Conservation (phyloP, 208 protist species). For the Trypanosoma brucei region DNA sequence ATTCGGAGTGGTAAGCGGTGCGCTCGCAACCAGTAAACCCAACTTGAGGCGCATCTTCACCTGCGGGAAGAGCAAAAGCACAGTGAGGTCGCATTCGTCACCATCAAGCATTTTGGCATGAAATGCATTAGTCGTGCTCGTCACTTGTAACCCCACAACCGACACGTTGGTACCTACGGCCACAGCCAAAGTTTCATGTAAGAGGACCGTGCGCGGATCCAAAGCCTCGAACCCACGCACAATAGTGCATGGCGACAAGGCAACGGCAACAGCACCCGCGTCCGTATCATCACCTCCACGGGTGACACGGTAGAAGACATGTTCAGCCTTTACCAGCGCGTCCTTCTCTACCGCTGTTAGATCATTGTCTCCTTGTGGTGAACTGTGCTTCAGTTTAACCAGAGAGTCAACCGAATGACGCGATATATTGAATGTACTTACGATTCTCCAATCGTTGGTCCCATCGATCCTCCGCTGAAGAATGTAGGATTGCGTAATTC, state of each 20-base stretch:
- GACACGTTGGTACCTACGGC: constrained; percentile 46
- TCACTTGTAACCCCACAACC: constrained; percentile 67
- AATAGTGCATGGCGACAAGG: constrained; percentile 71
- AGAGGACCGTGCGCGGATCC: constrained; percentile 62
- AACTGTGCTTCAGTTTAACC: constrained; percentile 35
- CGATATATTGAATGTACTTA: constrained; percentile 55
- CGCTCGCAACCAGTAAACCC: constrained; percentile 32
- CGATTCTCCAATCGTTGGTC: constrained; percentile 33
- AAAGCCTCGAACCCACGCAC: constrained; percentile 82
- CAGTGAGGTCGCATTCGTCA: constrained; percentile 77
- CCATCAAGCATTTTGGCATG: constrained; percentile 83
- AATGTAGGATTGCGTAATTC: constrained; percentile 49
- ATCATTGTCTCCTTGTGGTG: constrained; percentile 13
- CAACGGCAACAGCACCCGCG: constrained; percentile 30
- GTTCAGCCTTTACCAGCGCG: constrained; percentile 32
- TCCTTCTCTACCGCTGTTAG: constrained; percentile 46
- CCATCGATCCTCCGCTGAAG: constrained; percentile 65
- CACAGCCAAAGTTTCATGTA: constrained; percentile 64
- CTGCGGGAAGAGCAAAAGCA: constrained; percentile 80
- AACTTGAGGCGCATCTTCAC: constrained; percentile 49
- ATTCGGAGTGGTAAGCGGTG: constrained; percentile 37
- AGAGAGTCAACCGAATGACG: constrained; percentile 39
- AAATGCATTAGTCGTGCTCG: constrained; percentile 77
- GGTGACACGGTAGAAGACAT: constrained; percentile 71
- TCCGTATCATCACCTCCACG: constrained; percentile 13